A percentile compares a stretch with the other conserved stretches of the same genome.
Evolutionary conservation across 768 basidiomycete genomes (phyloP).

Genomic region (Phaeotremella fagi): DNA sequence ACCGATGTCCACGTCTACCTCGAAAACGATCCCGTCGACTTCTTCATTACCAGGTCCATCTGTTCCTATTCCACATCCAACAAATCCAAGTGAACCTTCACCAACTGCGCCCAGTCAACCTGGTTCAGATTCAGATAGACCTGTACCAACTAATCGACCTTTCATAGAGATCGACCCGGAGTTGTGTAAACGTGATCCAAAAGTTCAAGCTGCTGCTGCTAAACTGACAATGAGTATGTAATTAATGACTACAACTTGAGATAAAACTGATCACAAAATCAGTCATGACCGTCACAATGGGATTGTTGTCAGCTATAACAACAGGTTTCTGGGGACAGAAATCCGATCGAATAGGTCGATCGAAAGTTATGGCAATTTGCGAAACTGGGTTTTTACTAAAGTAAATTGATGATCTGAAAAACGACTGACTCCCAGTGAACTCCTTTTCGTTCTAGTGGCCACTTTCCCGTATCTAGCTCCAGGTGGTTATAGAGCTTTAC

Average conservation of each 20-base stretch:
- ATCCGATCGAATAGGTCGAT: constrained; percentile 71
- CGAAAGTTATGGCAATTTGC: constrained; percentile 63
- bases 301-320: constrained; percentile 69
- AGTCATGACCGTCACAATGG: constrained; percentile 75
- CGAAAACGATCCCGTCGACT: neutral
- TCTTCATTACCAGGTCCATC: neutral
- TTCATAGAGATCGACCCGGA: constrained; percentile 43
- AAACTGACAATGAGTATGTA: constrained; percentile 44
- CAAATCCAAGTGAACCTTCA: constrained; percentile 1
- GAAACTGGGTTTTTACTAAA: constrained; percentile 67
- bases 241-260: too few relatives aligned
- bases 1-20: neutral
- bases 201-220: constrained; percentile 42
- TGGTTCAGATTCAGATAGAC: neutral
- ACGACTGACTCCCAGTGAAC: constrained; percentile 57
- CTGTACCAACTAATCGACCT: constrained; percentile 5
- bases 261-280: too few relatives aligned
- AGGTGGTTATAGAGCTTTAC: constrained; percentile 61
- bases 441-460: constrained; percentile 73
- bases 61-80: constrained; percentile 7
- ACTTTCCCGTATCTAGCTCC: constrained; percentile 59
- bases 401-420: constrained; percentile 52
- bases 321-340: constrained; percentile 83
- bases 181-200: constrained; percentile 44
- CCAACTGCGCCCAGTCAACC: neutral